A percentile compares a stretch with the other conserved stretches of the same genome.
Evolutionary conservation across 208 protist species (phyloP).

Genomic region (Acanthamoeba royreba): DNA sequence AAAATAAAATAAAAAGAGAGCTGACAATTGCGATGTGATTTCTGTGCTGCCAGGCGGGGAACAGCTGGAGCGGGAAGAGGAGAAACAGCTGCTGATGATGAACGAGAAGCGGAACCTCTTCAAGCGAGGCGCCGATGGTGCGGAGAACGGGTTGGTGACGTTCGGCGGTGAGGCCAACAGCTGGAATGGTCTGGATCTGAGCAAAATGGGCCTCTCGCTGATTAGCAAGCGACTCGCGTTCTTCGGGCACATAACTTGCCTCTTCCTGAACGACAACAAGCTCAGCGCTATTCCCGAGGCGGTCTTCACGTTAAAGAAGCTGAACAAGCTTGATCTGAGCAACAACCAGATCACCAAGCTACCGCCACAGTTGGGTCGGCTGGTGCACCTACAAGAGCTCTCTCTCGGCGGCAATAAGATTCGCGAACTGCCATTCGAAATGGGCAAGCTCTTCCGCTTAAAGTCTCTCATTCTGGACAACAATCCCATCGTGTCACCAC

Average conservation of each 20-base stretch:
- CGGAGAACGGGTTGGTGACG: neutral
- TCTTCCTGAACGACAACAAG: slow-evolving; percentile 38
- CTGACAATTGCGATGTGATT: too few relatives aligned
- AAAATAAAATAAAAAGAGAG: too few relatives aligned
- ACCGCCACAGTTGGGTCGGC: neutral
- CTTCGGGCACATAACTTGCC: slow-evolving; percentile 4
- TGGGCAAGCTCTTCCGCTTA: slow-evolving; percentile 13
- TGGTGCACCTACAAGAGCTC: slow-evolving; percentile 16
- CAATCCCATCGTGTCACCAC: neutral
- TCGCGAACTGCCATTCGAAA: neutral
- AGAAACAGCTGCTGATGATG: slow-evolving; percentile 19
- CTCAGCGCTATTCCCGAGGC: neutral
- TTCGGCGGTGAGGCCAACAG: slow-evolving; percentile 3
- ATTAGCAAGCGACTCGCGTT: neutral
- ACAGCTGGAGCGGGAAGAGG: neutral
- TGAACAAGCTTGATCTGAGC: slow-evolving; percentile 18
- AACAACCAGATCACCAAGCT: slow-evolving; percentile 37
- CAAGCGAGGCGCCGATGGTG: neutral
- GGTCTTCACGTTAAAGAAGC: neutral
- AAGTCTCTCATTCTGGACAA: neutral
- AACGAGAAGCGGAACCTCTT: neutral
- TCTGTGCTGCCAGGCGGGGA: neutral
- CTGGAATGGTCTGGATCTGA: slow-evolving; percentile 20
- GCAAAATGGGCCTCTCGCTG: neutral
- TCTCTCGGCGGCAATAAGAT: neutral